Evolutionary conservation across 306 rosid genomes (phyloP), one percentile per base, ranked within the genome.

Genomic region (Pterocarpus macrocarpus): DNA sequence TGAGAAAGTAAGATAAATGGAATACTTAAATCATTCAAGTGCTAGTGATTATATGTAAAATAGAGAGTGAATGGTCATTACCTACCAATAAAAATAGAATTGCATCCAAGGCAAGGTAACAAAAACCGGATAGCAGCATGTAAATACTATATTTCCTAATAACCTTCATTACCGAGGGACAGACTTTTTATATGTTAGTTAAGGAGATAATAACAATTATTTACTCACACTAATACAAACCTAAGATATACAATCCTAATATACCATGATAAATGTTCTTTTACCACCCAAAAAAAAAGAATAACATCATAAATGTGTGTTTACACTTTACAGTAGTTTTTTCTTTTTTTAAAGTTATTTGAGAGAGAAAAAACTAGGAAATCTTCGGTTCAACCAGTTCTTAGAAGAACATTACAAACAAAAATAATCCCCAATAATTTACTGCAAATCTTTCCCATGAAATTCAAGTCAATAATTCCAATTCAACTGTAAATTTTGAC

Each of bases 401-500:
- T 35, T 14, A 62, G 14, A 34, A 62, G 41, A 62, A 62, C 5
- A 39, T 56, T 55, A 43, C 1, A 59, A 30, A 8, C 6, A 14
- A 0, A 30, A 44, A 4, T 15, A 58, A n/a, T 7, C 57, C 36
- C 14, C 5, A 33, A 76, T 63, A 28, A n/a, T 36, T 5, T 32
- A n/a, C 15, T 5, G 50, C 61, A 64, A 74, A 58, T 58, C 69
- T 8, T 36, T 13, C 44, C 38, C 5, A 62, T 32, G 45, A 62
- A 56, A n/a, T 66, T 75, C 32, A 44, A 33, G 52, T 34, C 16
- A 32, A 41, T 9, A 32, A 32, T 57, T 56, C 36, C 12, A 81
- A 75, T 64, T 68, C 67, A 57, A 64, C 69, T 9, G 57, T 67
- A 38, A 8, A 38, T 15, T 67, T 68, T 58, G 81, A 75, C 65